A percentile compares a stretch with the other conserved stretches of the same genome.
phyloP scores from a whole-genome alignment of 2,329 filamentous ascomycete genomes.

The Cladosporium oxysporum region DNA sequence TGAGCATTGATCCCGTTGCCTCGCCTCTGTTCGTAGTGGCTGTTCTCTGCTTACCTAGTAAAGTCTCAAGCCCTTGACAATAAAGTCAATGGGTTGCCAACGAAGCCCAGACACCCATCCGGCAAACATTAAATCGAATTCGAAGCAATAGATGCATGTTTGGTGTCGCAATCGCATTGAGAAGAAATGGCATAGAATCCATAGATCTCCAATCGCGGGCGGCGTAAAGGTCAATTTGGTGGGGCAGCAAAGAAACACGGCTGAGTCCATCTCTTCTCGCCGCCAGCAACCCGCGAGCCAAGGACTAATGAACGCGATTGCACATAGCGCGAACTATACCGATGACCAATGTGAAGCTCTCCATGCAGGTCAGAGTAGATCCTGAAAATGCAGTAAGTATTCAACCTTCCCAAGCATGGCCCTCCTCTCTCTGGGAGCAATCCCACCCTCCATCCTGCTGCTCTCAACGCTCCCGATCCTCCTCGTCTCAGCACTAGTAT shows the following conservation, averaged over 20 bases:
- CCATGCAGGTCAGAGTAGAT: not conserved
- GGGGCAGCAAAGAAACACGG: not conserved
- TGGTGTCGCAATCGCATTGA: not conserved
- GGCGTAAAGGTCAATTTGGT: not conserved
- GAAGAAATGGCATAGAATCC: not conserved
- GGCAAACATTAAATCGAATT: not conserved
- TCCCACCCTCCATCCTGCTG: not conserved
- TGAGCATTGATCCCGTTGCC: not conserved
- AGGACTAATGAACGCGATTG: constrained; percentile 1
- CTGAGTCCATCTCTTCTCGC: not conserved
- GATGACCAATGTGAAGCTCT: not conserved
- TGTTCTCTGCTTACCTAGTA: not conserved
- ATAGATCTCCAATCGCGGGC: not conserved
- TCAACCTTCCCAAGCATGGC: not conserved
- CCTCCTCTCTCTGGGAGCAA: not conserved
- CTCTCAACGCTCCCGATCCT: constrained; percentile 1
- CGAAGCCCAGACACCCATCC: not conserved
- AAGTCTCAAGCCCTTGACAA: not conserved
- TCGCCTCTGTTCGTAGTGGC: not conserved
- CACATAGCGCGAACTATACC: not conserved
- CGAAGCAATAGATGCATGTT: not conserved
- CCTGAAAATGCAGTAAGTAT: not conserved
- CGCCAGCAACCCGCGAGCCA: constrained; percentile 8
- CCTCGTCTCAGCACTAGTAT: constrained; percentile 25
- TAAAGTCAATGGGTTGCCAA: not conserved